A percentile compares a stretch with the other conserved stretches of the same genome.
These are phyloP conservation scores for Penicillium expansum DNA, from an alignment of 2,329 filamentous ascomycete species.

Conservation along the genomic window DNA sequence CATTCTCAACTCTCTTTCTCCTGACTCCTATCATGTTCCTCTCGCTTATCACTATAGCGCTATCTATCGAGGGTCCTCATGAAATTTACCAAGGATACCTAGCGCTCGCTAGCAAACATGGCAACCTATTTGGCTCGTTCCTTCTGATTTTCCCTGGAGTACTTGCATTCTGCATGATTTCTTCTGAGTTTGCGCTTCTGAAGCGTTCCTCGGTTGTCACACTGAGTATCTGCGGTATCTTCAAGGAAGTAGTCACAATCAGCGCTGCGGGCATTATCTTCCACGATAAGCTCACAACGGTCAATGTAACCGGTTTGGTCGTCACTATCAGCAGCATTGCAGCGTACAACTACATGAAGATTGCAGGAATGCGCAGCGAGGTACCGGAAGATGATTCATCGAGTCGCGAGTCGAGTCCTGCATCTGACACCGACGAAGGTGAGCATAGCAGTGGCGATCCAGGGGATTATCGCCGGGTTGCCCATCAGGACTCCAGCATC, in stretches of 20 bases:
- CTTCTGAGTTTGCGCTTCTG: constrained; percentile 90
- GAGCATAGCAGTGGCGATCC: constrained; percentile 23
- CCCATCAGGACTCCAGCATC: constrained; percentile 24
- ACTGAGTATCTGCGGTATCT: constrained; percentile 93
- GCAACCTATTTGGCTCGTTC: constrained; percentile 61
- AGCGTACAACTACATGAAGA: constrained; percentile 93
- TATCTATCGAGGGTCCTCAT: constrained; percentile 78
- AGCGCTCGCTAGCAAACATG: constrained; percentile 65
- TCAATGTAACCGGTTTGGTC: constrained; percentile 85
- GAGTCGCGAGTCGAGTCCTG: constrained; percentile 25
- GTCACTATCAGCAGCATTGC: constrained; percentile 84
- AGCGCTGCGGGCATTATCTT: constrained; percentile 83
- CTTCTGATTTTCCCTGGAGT: constrained; percentile 86
- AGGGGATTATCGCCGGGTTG: constrained; percentile 28
- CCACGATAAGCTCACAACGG: constrained; percentile 77
- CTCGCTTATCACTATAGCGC: constrained; percentile 72
- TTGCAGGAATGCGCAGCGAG: constrained; percentile 79
- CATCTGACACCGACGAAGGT: constrained; percentile 30
- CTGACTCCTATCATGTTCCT: constrained; percentile 96
- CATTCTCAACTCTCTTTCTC: constrained; percentile 95
- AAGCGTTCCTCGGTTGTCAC: constrained; percentile 96
- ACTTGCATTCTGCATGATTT: constrained; percentile 94
- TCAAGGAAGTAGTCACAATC: constrained; percentile 98
- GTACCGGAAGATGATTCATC: constrained; percentile 51
- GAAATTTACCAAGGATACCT: constrained; percentile 65